These are phyloP conservation scores for Podospora australis DNA, from an alignment of 495 filamentous ascomycete species.

Conservation along the genomic window DNA sequence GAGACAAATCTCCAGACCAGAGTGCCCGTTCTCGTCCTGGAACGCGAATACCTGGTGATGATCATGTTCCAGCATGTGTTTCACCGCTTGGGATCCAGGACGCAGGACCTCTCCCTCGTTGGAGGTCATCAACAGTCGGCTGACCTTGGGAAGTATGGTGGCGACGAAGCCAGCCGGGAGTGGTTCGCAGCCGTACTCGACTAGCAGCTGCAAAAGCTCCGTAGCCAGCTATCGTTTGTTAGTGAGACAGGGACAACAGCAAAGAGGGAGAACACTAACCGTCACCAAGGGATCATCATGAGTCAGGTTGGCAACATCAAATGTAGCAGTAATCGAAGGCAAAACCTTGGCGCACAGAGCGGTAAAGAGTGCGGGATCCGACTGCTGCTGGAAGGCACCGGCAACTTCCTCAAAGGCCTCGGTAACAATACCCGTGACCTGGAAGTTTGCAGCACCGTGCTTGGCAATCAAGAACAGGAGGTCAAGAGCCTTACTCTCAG, in stretches of 20 bases:
- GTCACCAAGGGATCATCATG: slow-evolving; percentile 75
- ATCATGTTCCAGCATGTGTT: slow-evolving; percentile 82
- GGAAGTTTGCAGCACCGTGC: slow-evolving; percentile 81
- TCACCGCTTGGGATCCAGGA: slow-evolving; percentile 77
- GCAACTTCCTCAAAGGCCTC: slow-evolving; percentile 89
- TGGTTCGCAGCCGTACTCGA: slow-evolving; percentile 73
- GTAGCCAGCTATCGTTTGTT: too few species aligned
- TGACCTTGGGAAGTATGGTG: slow-evolving; percentile 79
- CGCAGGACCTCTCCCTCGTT: slow-evolving; percentile 80
- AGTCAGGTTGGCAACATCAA: slow-evolving; percentile 80
- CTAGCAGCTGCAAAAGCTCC: slow-evolving; percentile 73
- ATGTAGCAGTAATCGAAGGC: slow-evolving; percentile 78
- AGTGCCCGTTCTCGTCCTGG: slow-evolving; percentile 67
- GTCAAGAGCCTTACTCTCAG: slow-evolving; percentile 62
- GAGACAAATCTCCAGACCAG: slow-evolving; percentile 80
- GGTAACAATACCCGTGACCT: slow-evolving; percentile 71
- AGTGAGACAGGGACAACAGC: slow-evolving; percentile 48
- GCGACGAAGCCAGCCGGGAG: slow-evolving; percentile 82
- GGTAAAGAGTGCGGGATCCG: slow-evolving; percentile 60
- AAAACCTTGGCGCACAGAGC: slow-evolving; percentile 82
- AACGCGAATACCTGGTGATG: slow-evolving; percentile 79
- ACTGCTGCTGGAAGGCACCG: slow-evolving; percentile 43
- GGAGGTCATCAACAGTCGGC: slow-evolving; percentile 68
- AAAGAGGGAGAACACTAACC: slow-evolving; percentile 32
- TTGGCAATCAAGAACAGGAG: slow-evolving; percentile 84